Evolutionary conservation across 2,329 filamentous ascomycete species (phyloP), one percentile per base, ranked within the genome.

Genomic region (Tolypocladium endophyticum): DNA sequence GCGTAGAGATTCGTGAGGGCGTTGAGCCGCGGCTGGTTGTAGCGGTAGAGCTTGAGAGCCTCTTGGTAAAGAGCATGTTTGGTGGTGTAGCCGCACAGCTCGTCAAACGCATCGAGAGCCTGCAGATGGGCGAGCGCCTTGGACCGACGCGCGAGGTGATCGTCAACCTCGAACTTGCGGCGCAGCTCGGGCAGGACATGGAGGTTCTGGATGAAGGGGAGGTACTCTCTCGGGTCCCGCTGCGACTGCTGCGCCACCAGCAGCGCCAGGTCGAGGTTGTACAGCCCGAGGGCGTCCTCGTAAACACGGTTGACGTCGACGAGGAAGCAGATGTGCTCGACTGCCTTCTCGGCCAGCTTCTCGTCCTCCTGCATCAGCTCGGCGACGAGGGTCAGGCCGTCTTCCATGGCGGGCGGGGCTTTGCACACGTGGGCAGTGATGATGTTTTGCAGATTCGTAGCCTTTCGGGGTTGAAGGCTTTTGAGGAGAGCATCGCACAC

Each of bases 241-340:
- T 99, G 94, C 0, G 92, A 94, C 70, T 97, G 92, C 69, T 99
- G 94, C 0, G 94, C 94, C 16, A 99, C 90, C 7, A 97, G 79
- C 14, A 99, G 80, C 4, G 93, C 87, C 9, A 99, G 84, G 14
- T 96, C 91, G 3, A 99, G 83, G 68, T 97, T 87, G 71, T 99
- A 99, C 2, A 97, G 79, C 1, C 92, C 92, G 2, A 99, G 79
- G 0, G 94, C 90, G 61, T 92, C 87, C 62, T 97, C 90, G 68
- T 96, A 99, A 0, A 99, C 83, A 45, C 87, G 86, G 71, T 97
- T 95, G 54, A 95, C 88, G 72, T 99, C 94, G 0, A 92, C 90
- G 50, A 99, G 81, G 79, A 99, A 99, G 79, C 92, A 97, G 61
- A 99, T 97, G 69, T 99, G 94, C 70, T 97, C 92, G 28, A 97